Percentiles rank a stretch among this genome's conserved stretches.
Conservation (phyloP, 129 eudicot genomes). For the Sambucus nigra region DNA sequence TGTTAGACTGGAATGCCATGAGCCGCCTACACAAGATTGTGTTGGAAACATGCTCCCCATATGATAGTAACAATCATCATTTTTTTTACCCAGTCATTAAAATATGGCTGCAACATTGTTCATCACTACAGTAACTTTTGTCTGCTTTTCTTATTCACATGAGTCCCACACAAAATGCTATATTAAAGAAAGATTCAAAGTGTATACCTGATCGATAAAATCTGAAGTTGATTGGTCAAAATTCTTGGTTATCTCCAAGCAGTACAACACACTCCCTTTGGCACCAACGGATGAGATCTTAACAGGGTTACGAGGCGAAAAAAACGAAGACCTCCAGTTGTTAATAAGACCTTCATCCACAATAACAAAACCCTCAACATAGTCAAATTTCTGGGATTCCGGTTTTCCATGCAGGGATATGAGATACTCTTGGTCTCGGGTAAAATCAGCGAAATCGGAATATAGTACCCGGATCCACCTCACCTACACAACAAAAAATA, state of each 20-base stretch:
- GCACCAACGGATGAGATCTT: slow-evolving; percentile 62
- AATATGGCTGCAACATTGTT: no score
- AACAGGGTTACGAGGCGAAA: slow-evolving; percentile 72
- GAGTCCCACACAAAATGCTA: slow-evolving; percentile 23
- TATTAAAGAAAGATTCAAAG: neutral
- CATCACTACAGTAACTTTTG: no score
- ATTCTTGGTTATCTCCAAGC: slow-evolving; percentile 81
- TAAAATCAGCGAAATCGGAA: slow-evolving; percentile 69
- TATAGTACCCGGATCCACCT: slow-evolving; percentile 91
- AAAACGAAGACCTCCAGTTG: slow-evolving; percentile 94
- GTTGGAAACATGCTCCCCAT: neutral
- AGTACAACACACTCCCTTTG: slow-evolving; percentile 60
- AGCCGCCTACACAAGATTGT: neutral
- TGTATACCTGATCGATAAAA: slow-evolving; percentile 53
- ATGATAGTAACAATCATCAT: neutral
- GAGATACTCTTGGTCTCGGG: slow-evolving; percentile 78
- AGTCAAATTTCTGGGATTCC: slow-evolving; percentile 49
- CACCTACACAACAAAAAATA: slow-evolving; percentile 36
- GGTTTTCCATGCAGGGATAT: slow-evolving; percentile 55
- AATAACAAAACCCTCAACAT: slow-evolving; percentile 86
- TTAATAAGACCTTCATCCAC: slow-evolving; percentile 83
- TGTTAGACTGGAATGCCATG: neutral
- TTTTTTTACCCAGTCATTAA: slow-evolving; percentile 5
- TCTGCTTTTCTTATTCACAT: slow-evolving; percentile 34
- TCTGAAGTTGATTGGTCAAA: slow-evolving; percentile 32